phyloP scores from a whole-genome alignment of 176 grass and related monocot genomes.

The Avena atlantica region DNA sequence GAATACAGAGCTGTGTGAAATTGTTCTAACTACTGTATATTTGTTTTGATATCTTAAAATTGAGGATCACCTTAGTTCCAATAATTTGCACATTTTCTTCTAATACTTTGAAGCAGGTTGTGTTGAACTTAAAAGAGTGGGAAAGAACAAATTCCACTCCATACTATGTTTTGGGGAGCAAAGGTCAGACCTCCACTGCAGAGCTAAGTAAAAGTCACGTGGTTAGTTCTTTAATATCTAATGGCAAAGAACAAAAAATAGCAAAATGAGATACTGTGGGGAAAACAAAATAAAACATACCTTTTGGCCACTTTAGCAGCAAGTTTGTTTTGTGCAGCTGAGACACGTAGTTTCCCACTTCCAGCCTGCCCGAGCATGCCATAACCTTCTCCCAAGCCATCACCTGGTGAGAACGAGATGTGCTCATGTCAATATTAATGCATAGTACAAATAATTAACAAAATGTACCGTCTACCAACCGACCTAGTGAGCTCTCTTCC shows the following conservation, averaged over 20 bases:
- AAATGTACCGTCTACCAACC: slow-evolving; percentile 3
- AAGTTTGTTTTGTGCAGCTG: slow-evolving; percentile 74
- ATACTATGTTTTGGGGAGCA: slow-evolving; percentile 13
- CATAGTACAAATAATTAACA: slow-evolving; percentile 1
- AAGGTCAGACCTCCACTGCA: background rate
- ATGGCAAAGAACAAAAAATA: slow-evolving; percentile 21
- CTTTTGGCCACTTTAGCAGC: slow-evolving; percentile 79
- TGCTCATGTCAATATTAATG: slow-evolving; percentile 12
- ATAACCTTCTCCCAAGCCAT: slow-evolving; percentile 88
- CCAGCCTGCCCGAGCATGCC: slow-evolving; percentile 98
- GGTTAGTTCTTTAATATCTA: slow-evolving; percentile 15
- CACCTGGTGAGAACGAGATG: slow-evolving; percentile 56
- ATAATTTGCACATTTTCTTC: slow-evolving; percentile 23
- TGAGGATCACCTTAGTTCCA: slow-evolving; percentile 13
- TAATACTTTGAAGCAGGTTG: background rate
- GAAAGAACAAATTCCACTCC: slow-evolving; percentile 1
- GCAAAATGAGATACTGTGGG: background rate
- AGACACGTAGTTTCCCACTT: slow-evolving; percentile 79
- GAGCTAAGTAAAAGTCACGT: background rate
- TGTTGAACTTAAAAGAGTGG: background rate
- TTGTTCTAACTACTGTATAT: background rate
- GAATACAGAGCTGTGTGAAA: background rate
- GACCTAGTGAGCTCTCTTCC: slow-evolving; percentile 93
- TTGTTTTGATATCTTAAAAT: slow-evolving; percentile 11
- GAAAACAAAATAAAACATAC: slow-evolving; percentile 43